A percentile compares a stretch with the other conserved stretches of the same genome.
Evolutionary conservation across 2,329 filamentous ascomycete species (phyloP).

Genomic region (Celoporthe dispersa): DNA sequence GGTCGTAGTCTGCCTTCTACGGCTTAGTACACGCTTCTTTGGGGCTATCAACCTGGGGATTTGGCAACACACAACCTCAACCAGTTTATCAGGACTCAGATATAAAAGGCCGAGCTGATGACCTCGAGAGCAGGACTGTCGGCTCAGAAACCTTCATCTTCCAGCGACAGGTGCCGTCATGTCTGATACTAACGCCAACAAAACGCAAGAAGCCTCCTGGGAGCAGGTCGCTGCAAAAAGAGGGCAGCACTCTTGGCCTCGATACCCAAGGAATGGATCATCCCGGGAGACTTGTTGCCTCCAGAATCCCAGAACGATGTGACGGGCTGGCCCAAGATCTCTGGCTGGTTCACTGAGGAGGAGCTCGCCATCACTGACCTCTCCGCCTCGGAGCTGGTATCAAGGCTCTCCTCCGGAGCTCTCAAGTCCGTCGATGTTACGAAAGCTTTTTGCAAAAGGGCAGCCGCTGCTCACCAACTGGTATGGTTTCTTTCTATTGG

Average conservation of each 20-base stretch:
- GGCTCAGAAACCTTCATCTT: neutral
- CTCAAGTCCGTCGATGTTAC: constrained; percentile 43
- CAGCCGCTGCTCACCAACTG: constrained; percentile 44
- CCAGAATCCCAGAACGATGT: constrained; percentile 59
- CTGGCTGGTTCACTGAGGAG: constrained; percentile 60
- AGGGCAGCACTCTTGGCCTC: constrained; percentile 47
- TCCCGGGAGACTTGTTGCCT: constrained; percentile 58
- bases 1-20: neutral
- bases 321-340: constrained; percentile 57
- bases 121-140: neutral
- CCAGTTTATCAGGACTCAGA: neutral
- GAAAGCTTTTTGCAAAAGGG: constrained; percentile 45
- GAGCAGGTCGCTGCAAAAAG: constrained; percentile 48
- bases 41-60: neutral
- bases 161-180: neutral
- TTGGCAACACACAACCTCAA: neutral
- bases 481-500: constrained; percentile 29
- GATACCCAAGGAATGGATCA: constrained; percentile 62
- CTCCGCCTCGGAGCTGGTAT: constrained; percentile 40
- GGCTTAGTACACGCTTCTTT: neutral
- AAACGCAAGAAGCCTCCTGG: constrained; percentile 38
- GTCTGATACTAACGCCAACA: neutral
- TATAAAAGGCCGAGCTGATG: neutral
- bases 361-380: constrained; percentile 45
- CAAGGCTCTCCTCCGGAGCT: constrained; percentile 42